Evolutionary conservation across 129 eudicot genomes (phyloP).

Genomic region (Apium graveolens): DNA sequence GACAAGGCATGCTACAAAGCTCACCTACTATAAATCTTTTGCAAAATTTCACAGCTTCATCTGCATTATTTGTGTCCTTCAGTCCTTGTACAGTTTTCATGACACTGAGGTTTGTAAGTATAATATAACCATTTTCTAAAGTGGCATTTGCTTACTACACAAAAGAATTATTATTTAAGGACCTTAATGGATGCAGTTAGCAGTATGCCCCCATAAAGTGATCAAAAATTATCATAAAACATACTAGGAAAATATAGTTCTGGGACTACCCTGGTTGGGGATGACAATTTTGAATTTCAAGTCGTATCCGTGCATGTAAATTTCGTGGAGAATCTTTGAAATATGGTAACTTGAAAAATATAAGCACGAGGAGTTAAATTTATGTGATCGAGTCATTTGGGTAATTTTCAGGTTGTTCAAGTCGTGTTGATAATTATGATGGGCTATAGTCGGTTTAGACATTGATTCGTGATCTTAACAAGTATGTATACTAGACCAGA

Average conservation of each 20-base stretch:
- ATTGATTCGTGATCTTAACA: neutral
- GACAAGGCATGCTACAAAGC: neutral
- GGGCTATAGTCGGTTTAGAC: neutral
- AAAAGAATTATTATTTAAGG: neutral
- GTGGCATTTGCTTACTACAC: neutral
- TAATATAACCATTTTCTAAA: neutral
- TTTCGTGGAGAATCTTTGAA: neutral
- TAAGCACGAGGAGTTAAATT: neutral
- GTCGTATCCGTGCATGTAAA: neutral
- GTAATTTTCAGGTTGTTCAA: neutral
- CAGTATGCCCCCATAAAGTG: neutral
- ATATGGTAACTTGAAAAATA: neutral
- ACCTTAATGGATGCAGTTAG: neutral
- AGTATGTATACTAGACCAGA: neutral
- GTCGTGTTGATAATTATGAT: neutral
- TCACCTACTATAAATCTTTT: neutral
- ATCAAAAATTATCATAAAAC: too few species aligned
- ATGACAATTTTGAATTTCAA: neutral
- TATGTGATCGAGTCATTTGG: neutral
- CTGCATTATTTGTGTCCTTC: constrained; percentile 2
- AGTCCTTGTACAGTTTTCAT: neutral
- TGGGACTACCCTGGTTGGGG: neutral
- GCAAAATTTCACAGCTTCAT: constrained; percentile 1
- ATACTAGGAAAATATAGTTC: too few species aligned
- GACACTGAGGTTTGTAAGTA: neutral